Conservation (phyloP, 306 rosid genomes). For the Malus orientalis region DNA sequence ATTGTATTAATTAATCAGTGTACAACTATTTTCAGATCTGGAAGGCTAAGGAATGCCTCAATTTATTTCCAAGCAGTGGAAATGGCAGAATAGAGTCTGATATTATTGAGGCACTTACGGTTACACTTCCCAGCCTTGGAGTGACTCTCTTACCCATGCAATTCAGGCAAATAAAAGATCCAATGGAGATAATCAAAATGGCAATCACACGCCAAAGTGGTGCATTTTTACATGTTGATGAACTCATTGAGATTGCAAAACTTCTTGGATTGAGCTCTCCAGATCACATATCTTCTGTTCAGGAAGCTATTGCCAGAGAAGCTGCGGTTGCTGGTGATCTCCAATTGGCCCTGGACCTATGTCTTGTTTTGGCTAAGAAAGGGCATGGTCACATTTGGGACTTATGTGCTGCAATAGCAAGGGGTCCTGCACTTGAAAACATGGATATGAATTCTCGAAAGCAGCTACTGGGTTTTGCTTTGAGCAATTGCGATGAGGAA, state of each 20-base stretch:
- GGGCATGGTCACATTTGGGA: slow-evolving; percentile 96
- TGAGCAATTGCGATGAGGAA: slow-evolving; percentile 93
- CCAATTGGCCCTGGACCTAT: slow-evolving; percentile 94
- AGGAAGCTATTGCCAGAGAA: slow-evolving; percentile 98
- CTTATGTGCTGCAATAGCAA: slow-evolving; percentile 95
- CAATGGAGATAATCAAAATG: slow-evolving; percentile 86
- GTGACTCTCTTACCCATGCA: slow-evolving; percentile 95
- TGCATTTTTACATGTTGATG: slow-evolving; percentile 94
- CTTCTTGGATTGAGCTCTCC: slow-evolving; percentile 81
- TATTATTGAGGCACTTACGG: slow-evolving; percentile 76
- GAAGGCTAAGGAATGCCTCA: slow-evolving; percentile 95
- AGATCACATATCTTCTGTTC: slow-evolving; percentile 71
- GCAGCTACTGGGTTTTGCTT: slow-evolving; percentile 82
- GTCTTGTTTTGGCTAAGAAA: slow-evolving; percentile 77
- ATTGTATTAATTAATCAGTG: slow-evolving; percentile 4
- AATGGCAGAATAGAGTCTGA: slow-evolving; percentile 73
- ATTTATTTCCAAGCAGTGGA: slow-evolving; percentile 60
- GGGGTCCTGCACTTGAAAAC: slow-evolving; percentile 98
- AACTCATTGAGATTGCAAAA: slow-evolving; percentile 82
- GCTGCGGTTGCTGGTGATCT: slow-evolving; percentile 99
- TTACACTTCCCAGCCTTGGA: slow-evolving; percentile 87
- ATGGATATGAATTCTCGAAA: slow-evolving; percentile 84
- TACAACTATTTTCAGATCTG: slow-evolving; percentile 63
- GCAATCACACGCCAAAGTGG: slow-evolving; percentile 77
- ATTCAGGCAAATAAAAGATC: slow-evolving; percentile 87